phyloP scores from a whole-genome alignment of 2,329 filamentous ascomycete species.

The Amauroascus verrucosus region DNA sequence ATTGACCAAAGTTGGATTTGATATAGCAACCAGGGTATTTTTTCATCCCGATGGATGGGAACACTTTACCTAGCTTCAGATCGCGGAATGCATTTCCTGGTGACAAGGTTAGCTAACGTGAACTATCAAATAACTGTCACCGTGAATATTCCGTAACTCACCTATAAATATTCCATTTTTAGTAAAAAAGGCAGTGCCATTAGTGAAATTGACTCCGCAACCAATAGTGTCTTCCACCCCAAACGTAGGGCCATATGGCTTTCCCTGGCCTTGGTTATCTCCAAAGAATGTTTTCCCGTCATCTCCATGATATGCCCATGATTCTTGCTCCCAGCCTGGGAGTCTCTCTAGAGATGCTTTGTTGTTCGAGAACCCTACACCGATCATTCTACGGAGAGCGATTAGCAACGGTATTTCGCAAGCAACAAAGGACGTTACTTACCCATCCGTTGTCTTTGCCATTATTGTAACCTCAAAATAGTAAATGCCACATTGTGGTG shows the following conservation, averaged over 20 bases:
- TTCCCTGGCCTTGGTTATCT: slow-evolving; percentile 44
- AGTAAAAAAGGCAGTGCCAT: slow-evolving; percentile 53
- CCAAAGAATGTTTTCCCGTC: slow-evolving; percentile 55
- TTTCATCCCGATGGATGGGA: slow-evolving; percentile 56
- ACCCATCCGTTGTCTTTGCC: slow-evolving; percentile 59
- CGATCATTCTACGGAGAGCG: slow-evolving; percentile 30
- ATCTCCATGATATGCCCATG: slow-evolving; percentile 58
- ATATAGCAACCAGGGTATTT: slow-evolving; percentile 49
- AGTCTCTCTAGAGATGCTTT: slow-evolving; percentile 52
- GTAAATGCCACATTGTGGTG: slow-evolving; percentile 81
- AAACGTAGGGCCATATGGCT: slow-evolving; percentile 52
- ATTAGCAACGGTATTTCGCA: slow-evolving; percentile 28
- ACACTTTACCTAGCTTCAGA: slow-evolving; percentile 35
- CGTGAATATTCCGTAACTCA: slow-evolving; percentile 24
- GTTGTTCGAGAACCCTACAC: slow-evolving; percentile 50
- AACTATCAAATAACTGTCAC: not conserved
- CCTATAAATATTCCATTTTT: slow-evolving; percentile 52
- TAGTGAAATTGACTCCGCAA: slow-evolving; percentile 55
- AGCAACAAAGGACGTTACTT: slow-evolving; percentile 23
- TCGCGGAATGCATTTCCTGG: slow-evolving; percentile 49
- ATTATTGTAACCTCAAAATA: slow-evolving; percentile 72
- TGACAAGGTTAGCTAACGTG: slow-evolving; percentile 5
- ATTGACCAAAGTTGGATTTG: slow-evolving; percentile 53
- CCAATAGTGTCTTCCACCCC: slow-evolving; percentile 51
- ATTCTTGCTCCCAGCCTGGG: slow-evolving; percentile 56